phyloP scores from a whole-genome alignment of 805 yeast genomes.

The Wickerhamiella slavikovae region DNA sequence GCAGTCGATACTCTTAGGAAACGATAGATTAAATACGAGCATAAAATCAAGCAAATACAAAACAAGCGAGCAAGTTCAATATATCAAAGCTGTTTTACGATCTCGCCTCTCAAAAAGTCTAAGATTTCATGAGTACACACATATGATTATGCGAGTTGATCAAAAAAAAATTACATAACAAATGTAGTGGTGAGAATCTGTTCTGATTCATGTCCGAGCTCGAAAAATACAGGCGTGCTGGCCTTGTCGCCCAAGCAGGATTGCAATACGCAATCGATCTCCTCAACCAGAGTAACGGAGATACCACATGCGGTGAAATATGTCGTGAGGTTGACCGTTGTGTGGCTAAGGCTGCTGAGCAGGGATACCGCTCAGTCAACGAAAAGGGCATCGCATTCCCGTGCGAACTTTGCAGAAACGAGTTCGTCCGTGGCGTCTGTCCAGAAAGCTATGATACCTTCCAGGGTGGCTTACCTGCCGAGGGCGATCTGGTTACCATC shows the following conservation, averaged over 20 bases:
- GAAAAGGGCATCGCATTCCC: constrained; percentile 92
- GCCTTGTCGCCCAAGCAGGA: constrained; percentile 72
- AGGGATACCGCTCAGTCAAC: constrained; percentile 27
- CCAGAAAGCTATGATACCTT: constrained; percentile 37
- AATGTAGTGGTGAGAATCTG: too few relatives aligned
- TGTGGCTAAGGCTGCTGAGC: constrained; percentile 35
- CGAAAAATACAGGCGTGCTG: constrained; percentile 76
- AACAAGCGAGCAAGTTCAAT: too few relatives aligned
- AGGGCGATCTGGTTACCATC: constrained; percentile 76
- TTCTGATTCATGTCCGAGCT: constrained; percentile 16
- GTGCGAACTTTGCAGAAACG: constrained; percentile 71
- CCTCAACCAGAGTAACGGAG: constrained; percentile 58
- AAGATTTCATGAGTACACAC: too few relatives aligned
- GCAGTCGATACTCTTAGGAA: too few relatives aligned
- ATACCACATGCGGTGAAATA: constrained; percentile 30
- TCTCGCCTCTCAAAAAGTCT: too few relatives aligned
- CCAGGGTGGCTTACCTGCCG: constrained; percentile 27
- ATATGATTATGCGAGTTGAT: too few relatives aligned
- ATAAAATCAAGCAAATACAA: too few relatives aligned
- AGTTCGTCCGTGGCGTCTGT: constrained; percentile 54
- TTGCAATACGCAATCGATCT: constrained; percentile 42
- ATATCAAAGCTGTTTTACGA: too few relatives aligned
- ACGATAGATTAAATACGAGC: too few relatives aligned
- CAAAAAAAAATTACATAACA: too few relatives aligned
- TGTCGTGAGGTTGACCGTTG: constrained; percentile 70